Percentiles rank a stretch among this genome's conserved stretches.
These are phyloP conservation scores for Apiotrichum laibachii DNA, from an alignment of 1,284 basidiomycete genomes.

Conservation along the genomic window DNA sequence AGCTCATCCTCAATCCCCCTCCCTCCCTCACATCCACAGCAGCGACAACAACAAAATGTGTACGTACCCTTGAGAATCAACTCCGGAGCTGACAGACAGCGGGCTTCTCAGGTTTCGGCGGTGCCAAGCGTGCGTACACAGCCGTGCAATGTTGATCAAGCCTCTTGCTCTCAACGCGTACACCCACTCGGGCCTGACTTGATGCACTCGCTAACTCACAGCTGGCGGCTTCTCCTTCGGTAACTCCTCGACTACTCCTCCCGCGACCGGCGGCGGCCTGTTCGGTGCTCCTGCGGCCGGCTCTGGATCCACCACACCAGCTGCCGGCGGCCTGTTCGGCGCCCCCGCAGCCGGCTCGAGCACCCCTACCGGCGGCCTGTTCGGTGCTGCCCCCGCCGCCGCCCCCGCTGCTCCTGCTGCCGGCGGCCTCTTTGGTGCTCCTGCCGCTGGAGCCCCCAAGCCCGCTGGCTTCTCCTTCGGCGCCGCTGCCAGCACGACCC, in stretches of 20 bases:
- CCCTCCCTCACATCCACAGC: neutral
- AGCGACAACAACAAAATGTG: constrained; percentile 10
- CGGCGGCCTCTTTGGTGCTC: constrained; percentile 15
- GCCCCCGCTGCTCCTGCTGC: neutral
- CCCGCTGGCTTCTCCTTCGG: neutral
- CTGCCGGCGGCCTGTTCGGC: neutral
- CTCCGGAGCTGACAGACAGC: constrained; percentile 12
- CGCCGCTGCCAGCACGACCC: constrained; percentile 5
- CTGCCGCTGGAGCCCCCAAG: neutral
- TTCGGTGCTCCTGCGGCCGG: constrained; percentile 26
- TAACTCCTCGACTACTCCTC: constrained; percentile 12
- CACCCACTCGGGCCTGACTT: too few relatives aligned
- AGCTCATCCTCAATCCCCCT: neutral
- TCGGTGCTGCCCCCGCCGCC: constrained; percentile 7
- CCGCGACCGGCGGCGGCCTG: constrained; percentile 26
- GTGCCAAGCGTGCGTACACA: constrained; percentile 24
- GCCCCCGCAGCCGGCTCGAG: neutral
- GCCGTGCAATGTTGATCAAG: neutral
- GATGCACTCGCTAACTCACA: constrained; percentile 1
- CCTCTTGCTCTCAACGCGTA: too few relatives aligned
- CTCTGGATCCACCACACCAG: constrained; percentile 2
- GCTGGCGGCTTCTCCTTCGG: constrained; percentile 18
- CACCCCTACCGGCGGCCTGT: neutral
- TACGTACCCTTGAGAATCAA: neutral
- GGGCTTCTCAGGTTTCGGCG: constrained; percentile 42